Conservation (phyloP, 1,284 basidiomycete species). For the Rhodofomes roseus region DNA sequence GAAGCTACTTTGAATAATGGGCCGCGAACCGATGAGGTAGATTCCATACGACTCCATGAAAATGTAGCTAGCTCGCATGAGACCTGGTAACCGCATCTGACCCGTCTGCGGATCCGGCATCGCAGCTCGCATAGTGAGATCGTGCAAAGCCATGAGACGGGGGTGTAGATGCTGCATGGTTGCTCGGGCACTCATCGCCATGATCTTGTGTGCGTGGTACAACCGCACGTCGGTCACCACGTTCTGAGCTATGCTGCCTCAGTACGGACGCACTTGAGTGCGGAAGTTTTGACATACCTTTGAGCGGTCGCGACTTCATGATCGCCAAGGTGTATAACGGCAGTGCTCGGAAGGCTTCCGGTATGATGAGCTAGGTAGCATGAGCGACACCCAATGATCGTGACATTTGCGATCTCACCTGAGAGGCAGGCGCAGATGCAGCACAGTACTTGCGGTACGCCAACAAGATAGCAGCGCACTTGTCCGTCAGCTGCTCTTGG, state of each 20-base stretch:
- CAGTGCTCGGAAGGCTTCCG: conserved; percentile 89
- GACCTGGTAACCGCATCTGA: conserved; percentile 67
- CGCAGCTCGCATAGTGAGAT: conserved; percentile 72
- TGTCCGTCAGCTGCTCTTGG: conserved; percentile 82
- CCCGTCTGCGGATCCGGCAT: conserved; percentile 60
- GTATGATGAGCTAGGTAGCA: conserved; percentile 75
- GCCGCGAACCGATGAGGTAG: conserved; percentile 78
- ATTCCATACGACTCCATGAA: conserved; percentile 91
- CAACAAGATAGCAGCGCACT: conserved; percentile 80
- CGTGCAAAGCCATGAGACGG: conserved; percentile 85
- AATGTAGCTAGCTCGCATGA: conserved; percentile 82
- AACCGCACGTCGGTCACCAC: conserved; percentile 94
- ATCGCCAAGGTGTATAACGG: conserved; percentile 85
- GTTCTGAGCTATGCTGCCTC: conserved; percentile 56
- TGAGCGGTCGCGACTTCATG: conserved; percentile 89
- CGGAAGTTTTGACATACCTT: conserved; percentile 52
- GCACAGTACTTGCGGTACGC: conserved; percentile 93
- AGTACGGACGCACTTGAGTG: not conserved
- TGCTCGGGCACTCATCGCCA: conserved; percentile 64
- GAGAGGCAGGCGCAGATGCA: conserved; percentile 74
- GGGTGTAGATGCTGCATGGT: conserved; percentile 89
- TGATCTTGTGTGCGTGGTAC: conserved; percentile 77
- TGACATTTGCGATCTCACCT: conserved; percentile 60
- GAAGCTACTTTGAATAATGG: not conserved
- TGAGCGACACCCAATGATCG: not conserved